Conservation (phyloP, 306 rosid species). For the Acmispon strigosus region DNA sequence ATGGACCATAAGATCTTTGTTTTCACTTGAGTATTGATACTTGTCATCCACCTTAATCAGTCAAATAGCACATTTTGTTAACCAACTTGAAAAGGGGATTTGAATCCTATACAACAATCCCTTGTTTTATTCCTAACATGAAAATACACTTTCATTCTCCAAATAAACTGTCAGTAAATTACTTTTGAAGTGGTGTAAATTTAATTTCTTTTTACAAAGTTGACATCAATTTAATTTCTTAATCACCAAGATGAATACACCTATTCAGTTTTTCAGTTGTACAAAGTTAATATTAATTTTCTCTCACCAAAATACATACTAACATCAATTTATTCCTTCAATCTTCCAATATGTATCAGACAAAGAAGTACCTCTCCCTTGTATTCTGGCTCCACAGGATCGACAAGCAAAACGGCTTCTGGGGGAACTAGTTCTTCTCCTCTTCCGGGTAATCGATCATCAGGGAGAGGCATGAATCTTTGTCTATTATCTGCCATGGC, state of each 20-base stretch:
- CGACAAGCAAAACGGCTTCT: conserved; percentile 62
- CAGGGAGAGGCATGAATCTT: conserved; percentile 78
- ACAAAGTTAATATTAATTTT: too few species aligned
- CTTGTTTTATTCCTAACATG: background rate
- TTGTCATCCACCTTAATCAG: conserved; percentile 73
- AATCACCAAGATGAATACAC: background rate
- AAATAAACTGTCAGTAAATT: background rate
- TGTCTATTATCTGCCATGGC: conserved; percentile 52
- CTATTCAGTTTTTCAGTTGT: too few species aligned
- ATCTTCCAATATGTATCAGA: too few species aligned
- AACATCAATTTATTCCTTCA: too few species aligned
- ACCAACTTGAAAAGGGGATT: background rate
- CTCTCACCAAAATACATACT: too few species aligned
- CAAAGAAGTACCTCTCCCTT: conserved; percentile 45
- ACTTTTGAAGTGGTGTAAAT: background rate
- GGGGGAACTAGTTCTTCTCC: conserved; percentile 51
- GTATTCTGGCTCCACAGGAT: conserved; percentile 68
- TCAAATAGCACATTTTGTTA: background rate
- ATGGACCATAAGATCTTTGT: conserved; percentile 63
- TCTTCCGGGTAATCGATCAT: conserved; percentile 45
- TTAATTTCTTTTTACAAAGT: background rate
- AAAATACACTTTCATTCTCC: background rate
- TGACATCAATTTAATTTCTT: background rate
- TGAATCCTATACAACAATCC: background rate
- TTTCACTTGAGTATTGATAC: conserved; percentile 69